Base-by-base conservation (phyloP, 495 filamentous ascomycete genomes). In the Thozetella sp. region DNA sequence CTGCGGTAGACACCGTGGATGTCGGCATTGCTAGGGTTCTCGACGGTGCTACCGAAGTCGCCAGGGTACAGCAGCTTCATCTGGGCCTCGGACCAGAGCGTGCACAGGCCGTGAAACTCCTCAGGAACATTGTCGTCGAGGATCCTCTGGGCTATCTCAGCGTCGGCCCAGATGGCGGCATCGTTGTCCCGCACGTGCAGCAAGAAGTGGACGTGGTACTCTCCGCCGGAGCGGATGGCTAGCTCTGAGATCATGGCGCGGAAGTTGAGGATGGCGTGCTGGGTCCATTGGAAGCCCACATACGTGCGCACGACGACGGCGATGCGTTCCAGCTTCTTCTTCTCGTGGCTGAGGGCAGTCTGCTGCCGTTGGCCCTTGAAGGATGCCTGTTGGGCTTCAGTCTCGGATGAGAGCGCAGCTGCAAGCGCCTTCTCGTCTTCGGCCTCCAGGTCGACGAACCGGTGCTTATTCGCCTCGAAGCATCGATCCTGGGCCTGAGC, bases 1-100 rank as follows among this genome's bases (percentile, higher is more conserved):
- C 88, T 90, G 50, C 95, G 90, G 75, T 97, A 98, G 2, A 93
- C 92, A 2, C 93, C 95, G 71, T 97, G 90, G 10, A 96, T 86
- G 2, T 92, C 89, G 1, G 89, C 78, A 11, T 72, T 67, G 43
- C 69, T 72, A 17, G 76, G 77, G 53, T 87, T 87, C 23, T 88
- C 85, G 60, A 84, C 83, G 50, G 81, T 83, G 13, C 79, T 86
- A 51, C 93, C 90, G 52, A 88, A 85, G 15, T 92, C 72, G 2
- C 86, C 92, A 22, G 90, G 85, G 67, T 99, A 99, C 57, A 94
- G 78, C 25, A 95, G 81, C 43, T 81, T 79, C 93, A 97, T 97
- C 74, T 97, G 93, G 3, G 83, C 80, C 69, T 97, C 91, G n/a
- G 91, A 91, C 95, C 95, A 99, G 1, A 99, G 80, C 0, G 89